phyloP scores from a whole-genome alignment of 495 filamentous ascomycete genomes.

The Trichoderma virens region DNA sequence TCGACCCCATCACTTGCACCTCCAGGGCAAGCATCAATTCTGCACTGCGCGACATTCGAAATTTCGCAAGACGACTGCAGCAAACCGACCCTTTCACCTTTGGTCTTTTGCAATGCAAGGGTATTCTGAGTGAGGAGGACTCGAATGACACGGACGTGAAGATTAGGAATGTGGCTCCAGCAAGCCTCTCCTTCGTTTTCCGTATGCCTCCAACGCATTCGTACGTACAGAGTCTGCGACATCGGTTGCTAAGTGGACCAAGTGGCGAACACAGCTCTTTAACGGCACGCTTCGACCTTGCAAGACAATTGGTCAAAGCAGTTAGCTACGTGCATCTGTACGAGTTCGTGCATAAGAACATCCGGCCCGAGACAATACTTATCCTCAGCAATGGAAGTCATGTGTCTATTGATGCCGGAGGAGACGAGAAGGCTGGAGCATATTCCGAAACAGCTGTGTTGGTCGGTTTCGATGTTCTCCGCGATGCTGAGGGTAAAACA shows the following conservation, averaged over 20 bases:
- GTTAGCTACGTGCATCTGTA: slow-evolving; percentile 45
- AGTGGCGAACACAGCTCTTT: neutral
- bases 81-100: neutral
- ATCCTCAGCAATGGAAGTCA: slow-evolving; percentile 21
- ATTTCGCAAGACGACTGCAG: neutral
- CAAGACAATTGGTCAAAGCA: neutral
- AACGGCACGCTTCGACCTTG: neutral
- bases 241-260: neutral
- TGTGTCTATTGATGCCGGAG: neutral
- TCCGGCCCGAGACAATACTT: slow-evolving; percentile 47
- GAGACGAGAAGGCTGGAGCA: too few species aligned
- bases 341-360: slow-evolving; percentile 51
- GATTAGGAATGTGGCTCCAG: neutral
- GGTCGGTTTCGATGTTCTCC: slow-evolving; percentile 44
- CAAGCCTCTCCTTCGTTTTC: neutral
- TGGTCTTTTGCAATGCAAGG: neutral
- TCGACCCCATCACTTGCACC: slow-evolving; percentile 1
- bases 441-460: slow-evolving; percentile 30
- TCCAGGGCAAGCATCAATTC: neutral
- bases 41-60: neutral
- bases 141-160: too few species aligned
- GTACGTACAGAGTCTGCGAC: neutral
- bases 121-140: neutral
- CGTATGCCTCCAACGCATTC: neutral
- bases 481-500: slow-evolving; percentile 32